Evolutionary conservation across 2,329 filamentous ascomycete species (phyloP).

Genomic region (Acephala macrosclerotiorum): DNA sequence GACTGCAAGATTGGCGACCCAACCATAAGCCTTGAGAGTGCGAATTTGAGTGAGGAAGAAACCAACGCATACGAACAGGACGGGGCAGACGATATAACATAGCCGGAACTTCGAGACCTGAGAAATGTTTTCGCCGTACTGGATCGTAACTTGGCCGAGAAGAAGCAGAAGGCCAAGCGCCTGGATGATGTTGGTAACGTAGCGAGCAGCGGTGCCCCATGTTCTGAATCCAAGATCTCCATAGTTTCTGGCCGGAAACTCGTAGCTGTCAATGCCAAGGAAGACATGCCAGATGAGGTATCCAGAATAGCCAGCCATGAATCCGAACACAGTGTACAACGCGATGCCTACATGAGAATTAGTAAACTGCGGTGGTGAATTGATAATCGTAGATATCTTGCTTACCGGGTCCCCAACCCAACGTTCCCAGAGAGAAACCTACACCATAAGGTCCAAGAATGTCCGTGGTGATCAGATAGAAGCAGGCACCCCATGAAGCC

Average conservation of each 20-base stretch:
- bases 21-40: conserved; percentile 40
- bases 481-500: conserved; percentile 33
- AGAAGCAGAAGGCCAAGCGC: conserved; percentile 29
- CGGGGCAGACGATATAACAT: conserved; percentile 38
- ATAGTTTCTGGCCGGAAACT: conserved; percentile 34
- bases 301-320: conserved; percentile 34
- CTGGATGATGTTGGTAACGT: conserved; percentile 33
- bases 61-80: conserved; percentile 40
- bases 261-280: conserved; percentile 33
- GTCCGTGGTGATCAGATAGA: conserved; percentile 39
- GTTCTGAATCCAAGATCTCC: conserved; percentile 36
- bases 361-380: neutral
- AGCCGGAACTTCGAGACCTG: conserved; percentile 32
- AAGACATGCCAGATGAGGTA: conserved; percentile 35
- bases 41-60: conserved; percentile 42
- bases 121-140: conserved; percentile 34
- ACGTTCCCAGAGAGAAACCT: conserved; percentile 31
- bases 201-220: conserved; percentile 31
- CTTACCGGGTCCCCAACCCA: conserved; percentile 33
- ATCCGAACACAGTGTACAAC: conserved; percentile 35
- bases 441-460: conserved; percentile 37
- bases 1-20: conserved; percentile 41
- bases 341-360: conserved; percentile 25
- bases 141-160: conserved; percentile 32
- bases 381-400: neutral